Percentiles rank a stretch among this genome's conserved stretches.
These are phyloP conservation scores for Agaricus subrufescens DNA, from an alignment of 768 basidiomycete species.

Conservation along the genomic window DNA sequence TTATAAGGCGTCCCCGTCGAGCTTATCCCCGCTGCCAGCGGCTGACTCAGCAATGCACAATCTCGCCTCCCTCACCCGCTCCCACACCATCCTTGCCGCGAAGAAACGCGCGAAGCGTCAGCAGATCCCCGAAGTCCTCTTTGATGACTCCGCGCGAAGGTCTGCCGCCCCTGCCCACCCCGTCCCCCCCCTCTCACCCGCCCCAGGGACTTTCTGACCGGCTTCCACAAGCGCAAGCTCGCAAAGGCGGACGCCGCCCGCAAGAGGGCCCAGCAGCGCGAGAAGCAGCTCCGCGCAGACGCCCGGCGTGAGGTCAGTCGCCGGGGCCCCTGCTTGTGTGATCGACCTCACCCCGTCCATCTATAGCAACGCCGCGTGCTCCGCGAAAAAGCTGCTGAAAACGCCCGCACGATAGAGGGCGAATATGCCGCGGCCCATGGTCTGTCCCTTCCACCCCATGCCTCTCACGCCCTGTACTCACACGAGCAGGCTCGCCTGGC, in stretches of 20 bases:
- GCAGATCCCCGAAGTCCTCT: conserved; percentile 77
- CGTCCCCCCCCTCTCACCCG: conserved; percentile 13
- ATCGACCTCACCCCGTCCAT: conserved; percentile 11
- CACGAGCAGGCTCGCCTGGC: conserved; percentile 13
- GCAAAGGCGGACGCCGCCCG: conserved; percentile 75
- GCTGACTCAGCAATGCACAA: conserved; percentile 26
- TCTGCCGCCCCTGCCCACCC: conserved; percentile 23
- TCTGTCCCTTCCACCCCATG: conserved; percentile 18
- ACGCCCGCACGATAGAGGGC: conserved; percentile 71
- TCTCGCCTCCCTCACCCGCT: conserved; percentile 53
- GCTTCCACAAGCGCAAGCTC: conserved; percentile 90
- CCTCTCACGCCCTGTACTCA: conserved; percentile 13
- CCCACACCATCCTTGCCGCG: conserved; percentile 57
- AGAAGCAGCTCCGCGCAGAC: conserved; percentile 72
- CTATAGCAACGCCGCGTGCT: conserved; percentile 72
- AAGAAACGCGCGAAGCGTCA: conserved; percentile 62
- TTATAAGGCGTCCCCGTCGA: conserved; percentile 14
- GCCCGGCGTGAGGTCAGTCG: conserved; percentile 68
- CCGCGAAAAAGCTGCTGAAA: conserved; percentile 71
- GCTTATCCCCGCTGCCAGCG: conserved; percentile 13
- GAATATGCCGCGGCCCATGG: conserved; percentile 58
- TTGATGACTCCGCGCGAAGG: conserved; percentile 85
- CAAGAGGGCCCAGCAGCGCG: conserved; percentile 68
- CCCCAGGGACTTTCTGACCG: conserved; percentile 82
- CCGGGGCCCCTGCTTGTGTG: conserved; percentile 11